These are phyloP conservation scores for Begonia masoniana DNA, from an alignment of 306 rosid species.

Conservation along the genomic window DNA sequence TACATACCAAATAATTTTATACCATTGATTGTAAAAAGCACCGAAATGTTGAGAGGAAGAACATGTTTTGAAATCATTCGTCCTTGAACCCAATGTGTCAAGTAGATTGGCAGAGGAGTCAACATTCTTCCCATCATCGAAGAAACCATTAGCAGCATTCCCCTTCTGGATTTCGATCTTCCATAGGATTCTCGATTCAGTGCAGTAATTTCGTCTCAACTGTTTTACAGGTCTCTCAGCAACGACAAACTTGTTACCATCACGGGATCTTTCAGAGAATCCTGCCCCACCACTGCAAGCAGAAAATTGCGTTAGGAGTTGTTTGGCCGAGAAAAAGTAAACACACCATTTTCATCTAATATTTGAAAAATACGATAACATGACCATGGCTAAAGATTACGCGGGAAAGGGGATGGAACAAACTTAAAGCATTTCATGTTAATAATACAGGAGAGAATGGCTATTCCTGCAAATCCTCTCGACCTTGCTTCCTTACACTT, in stretches of 20 bases:
- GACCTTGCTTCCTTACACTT: too few species aligned
- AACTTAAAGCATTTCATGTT: too few species aligned
- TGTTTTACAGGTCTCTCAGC: constrained; percentile 71
- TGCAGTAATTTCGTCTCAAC: constrained; percentile 42
- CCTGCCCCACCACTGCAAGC: constrained; percentile 95
- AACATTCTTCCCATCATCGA: constrained; percentile 40
- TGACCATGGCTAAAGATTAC: too few species aligned
- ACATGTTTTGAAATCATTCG: constrained; percentile 10
- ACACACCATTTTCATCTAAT: background rate
- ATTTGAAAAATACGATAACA: too few species aligned
- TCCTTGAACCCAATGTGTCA: constrained; percentile 54
- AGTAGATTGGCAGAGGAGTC: constrained; percentile 71
- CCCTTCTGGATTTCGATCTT: constrained; percentile 69
- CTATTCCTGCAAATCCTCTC: too few species aligned
- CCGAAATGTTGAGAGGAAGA: background rate
- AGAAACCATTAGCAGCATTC: constrained; percentile 54
- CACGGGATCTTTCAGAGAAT: constrained; percentile 73
- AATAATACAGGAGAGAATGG: too few species aligned
- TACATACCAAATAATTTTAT: background rate
- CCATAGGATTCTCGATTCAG: constrained; percentile 46
- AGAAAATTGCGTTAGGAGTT: constrained; percentile 10
- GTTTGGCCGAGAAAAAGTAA: background rate
- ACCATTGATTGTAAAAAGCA: background rate
- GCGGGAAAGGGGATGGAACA: too few species aligned
- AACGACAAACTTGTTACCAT: constrained; percentile 80